Percentiles rank a stretch among this genome's conserved stretches.
Conservation (phyloP, 768 basidiomycete genomes). For the Gloeophyllum trabeum region DNA sequence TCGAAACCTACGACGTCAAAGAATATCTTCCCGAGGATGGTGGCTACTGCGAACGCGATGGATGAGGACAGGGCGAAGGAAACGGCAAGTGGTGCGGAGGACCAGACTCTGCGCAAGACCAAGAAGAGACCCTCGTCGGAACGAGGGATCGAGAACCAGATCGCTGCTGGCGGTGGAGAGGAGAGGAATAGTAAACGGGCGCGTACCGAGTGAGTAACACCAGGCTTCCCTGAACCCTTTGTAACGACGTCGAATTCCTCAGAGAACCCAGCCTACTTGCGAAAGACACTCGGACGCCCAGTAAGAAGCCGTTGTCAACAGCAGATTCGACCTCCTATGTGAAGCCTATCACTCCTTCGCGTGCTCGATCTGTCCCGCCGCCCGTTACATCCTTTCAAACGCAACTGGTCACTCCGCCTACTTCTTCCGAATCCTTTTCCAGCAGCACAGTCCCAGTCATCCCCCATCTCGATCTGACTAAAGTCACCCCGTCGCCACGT, state of each 20-base stretch:
- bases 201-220: too few species aligned
- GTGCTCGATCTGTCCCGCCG: background rate
- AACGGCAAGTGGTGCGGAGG: background rate
- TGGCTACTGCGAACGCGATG: background rate
- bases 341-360: background rate
- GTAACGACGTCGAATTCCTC: too few species aligned
- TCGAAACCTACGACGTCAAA: background rate
- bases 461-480: background rate
- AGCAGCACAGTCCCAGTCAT: background rate
- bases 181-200: too few species aligned
- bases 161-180: too few species aligned
- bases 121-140: background rate
- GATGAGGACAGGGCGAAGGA: background rate
- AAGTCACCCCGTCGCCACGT: background rate
- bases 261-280: background rate
- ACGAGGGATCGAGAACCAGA: too few species aligned
- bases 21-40: background rate
- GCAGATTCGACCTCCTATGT: background rate
- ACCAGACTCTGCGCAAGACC: background rate
- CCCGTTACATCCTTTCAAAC: background rate
- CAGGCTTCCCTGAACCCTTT: too few species aligned
- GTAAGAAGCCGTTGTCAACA: background rate
- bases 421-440: background rate
- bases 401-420: background rate
- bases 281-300: background rate